Percentiles rank a stretch among this genome's conserved stretches.
These are phyloP conservation scores for Helotiales sp. DNA, from an alignment of 2,329 filamentous ascomycete genomes.

Conservation along the genomic window DNA sequence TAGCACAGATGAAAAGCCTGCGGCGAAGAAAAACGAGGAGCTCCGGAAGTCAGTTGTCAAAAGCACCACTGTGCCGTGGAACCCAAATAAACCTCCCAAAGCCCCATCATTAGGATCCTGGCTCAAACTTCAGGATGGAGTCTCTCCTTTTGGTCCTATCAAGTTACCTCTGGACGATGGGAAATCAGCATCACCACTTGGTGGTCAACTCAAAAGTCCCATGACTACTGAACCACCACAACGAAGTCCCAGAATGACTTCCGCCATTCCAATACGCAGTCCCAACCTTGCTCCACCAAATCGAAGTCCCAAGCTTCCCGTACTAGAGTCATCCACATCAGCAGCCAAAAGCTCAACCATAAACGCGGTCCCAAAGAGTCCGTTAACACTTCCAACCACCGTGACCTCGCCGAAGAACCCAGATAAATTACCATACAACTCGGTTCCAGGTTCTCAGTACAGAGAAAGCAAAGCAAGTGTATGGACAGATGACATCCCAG, in stretches of 20 bases:
- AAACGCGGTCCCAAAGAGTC: neutral
- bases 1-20: neutral
- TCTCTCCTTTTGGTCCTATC: slow-evolving; percentile 29
- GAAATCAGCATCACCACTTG: slow-evolving; percentile 18
- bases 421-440: neutral
- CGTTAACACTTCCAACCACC: neutral
- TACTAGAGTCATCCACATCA: neutral
- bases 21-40: neutral
- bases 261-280: slow-evolving; percentile 6
- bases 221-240: neutral
- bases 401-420: slow-evolving; percentile 1
- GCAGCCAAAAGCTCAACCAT: neutral
- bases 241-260: neutral
- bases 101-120: slow-evolving; percentile 27
- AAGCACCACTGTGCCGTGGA: slow-evolving; percentile 28
- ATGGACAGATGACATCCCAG: slow-evolving; percentile 31
- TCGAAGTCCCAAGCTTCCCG: neutral
- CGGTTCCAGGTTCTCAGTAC: neutral
- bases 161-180: slow-evolving; percentile 20
- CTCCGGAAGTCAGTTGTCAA: slow-evolving; percentile 17
- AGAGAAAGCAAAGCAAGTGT: slow-evolving; percentile 28
- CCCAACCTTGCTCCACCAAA: neutral
- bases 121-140: slow-evolving; percentile 27
- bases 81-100: slow-evolving; percentile 28
- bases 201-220: slow-evolving; percentile 30